Evolutionary conservation across 257 asterid species (phyloP), one percentile per base, ranked within the genome.

Genomic region (Capsicum baccatum): DNA sequence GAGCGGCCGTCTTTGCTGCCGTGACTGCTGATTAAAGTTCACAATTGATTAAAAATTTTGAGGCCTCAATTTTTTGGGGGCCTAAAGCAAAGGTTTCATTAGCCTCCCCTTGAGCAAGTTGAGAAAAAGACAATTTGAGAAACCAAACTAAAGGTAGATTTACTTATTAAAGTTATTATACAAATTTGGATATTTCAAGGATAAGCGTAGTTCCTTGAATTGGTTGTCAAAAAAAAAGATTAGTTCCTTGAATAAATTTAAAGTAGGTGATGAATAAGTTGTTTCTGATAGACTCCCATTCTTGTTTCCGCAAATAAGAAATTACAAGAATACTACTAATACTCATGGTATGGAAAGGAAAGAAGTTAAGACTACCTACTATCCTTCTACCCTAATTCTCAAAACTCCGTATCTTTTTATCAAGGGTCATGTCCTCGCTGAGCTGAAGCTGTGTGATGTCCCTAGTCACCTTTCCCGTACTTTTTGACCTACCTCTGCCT

Each of bases 111-210:
- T 52, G 56, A 52, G 56, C 56, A 9, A 37, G 74, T 15, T 35
- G 73, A 35, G 73, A 66, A 33, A 33, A 35, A 66, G n/a, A 66
- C 14, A 33, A 66, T 19, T 13, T 13, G 1, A 12, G 39, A 66
- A 13, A n/a, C 10, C 48, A 35, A 66, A 66, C 11, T 35, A 35
- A n/a, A 35, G n/a, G 50, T 33, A 33, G 73, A n/a, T 66, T 66
- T 35, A 12, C 73, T 66, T 64, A 64, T 26, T 26, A 26, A 26
- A 26, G 33, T 26, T 26, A 26, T 11, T 1, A 26, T 33, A 66
- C 48, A 66, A 12, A 66, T 35, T 67, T 67, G 74, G 37, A 67
- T 67, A 35, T 67, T 67, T 37, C 50, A 67, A 67, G 11, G 81
- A 76, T 21, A 52, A 50, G 10, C 81, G 13, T 76, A 48, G 60